These are phyloP conservation scores for Ceratocystis alfenasii DNA, from an alignment of 2,329 filamentous ascomycete genomes.

Conservation along the genomic window DNA sequence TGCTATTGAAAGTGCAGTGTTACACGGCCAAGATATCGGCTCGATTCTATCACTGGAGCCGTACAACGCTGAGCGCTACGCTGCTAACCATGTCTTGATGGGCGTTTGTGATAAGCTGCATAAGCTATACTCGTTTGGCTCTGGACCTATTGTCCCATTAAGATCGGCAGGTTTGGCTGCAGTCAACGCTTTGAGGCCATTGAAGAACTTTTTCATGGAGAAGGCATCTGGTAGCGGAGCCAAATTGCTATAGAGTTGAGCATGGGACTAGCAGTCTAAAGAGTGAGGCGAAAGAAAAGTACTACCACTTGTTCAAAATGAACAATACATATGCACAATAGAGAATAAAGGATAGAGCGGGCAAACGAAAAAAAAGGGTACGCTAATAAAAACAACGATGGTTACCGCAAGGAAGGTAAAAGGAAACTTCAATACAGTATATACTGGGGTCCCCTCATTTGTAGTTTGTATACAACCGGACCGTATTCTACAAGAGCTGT, in stretches of 20 bases:
- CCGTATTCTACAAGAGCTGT: slow-evolving; percentile 13
- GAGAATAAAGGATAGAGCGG: background rate
- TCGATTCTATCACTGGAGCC: slow-evolving; percentile 63
- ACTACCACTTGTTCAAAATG: slow-evolving; percentile 8
- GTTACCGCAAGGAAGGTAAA: slow-evolving; percentile 17
- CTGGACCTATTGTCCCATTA: slow-evolving; percentile 66
- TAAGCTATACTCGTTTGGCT: slow-evolving; percentile 74
- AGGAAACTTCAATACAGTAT: slow-evolving; percentile 24
- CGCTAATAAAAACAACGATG: background rate
- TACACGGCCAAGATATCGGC: slow-evolving; percentile 80
- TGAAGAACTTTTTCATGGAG: slow-evolving; percentile 82
- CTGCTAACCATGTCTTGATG: slow-evolving; percentile 65
- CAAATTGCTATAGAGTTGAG: slow-evolving; percentile 32
- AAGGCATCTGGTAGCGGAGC: slow-evolving; percentile 47
- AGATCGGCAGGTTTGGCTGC: slow-evolving; percentile 64
- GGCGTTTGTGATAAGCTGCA: slow-evolving; percentile 82
- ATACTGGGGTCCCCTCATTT: slow-evolving; percentile 25
- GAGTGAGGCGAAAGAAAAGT: background rate
- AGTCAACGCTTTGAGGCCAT: slow-evolving; percentile 59
- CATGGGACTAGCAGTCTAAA: background rate
- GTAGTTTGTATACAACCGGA: slow-evolving; percentile 24
- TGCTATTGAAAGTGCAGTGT: slow-evolving; percentile 63
- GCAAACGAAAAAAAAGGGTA: background rate
- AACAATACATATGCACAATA: background rate
- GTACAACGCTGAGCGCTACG: slow-evolving; percentile 72